Evolutionary conservation across 2,329 filamentous ascomycete genomes (phyloP).

Genomic region (Fusarium compactum): DNA sequence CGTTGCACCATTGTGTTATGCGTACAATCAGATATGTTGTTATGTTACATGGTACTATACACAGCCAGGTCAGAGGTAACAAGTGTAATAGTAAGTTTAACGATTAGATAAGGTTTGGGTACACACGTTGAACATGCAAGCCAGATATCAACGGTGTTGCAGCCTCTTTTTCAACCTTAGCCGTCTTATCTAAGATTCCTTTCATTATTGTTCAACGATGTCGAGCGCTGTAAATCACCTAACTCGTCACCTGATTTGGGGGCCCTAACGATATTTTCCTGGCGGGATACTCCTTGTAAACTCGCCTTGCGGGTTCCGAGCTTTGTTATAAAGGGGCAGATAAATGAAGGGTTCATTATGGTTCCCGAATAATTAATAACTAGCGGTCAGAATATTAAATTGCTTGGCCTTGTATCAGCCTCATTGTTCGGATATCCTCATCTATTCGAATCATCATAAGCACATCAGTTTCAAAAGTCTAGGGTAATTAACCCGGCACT

Average conservation of each 20-base stretch:
- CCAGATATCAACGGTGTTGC: slow-evolving; percentile 3
- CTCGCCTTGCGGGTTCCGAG: neutral
- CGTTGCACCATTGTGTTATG: neutral
- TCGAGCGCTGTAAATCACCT: neutral
- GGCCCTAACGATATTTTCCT: neutral
- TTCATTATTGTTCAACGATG: neutral
- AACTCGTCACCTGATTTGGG: neutral
- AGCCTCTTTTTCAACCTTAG: neutral
- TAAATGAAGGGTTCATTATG: neutral
- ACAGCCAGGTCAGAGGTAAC: neutral
- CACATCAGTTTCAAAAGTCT: neutral
- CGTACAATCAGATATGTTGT: neutral
- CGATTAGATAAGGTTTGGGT: slow-evolving; percentile 11
- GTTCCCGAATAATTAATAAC: neutral
- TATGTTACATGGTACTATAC: neutral
- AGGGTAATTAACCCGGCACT: slow-evolving; percentile 19
- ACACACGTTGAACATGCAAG: slow-evolving; percentile 5
- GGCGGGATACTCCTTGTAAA: neutral
- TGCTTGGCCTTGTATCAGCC: neutral
- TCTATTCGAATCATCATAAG: neutral
- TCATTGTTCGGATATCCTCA: neutral
- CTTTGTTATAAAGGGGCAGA: neutral
- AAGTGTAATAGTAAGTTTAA: neutral
- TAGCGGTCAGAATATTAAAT: neutral
- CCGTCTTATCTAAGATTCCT: neutral